Evolutionary conservation across 73 alveolate genomes (phyloP).

Genomic region (Tetrahymena thermophila): DNA sequence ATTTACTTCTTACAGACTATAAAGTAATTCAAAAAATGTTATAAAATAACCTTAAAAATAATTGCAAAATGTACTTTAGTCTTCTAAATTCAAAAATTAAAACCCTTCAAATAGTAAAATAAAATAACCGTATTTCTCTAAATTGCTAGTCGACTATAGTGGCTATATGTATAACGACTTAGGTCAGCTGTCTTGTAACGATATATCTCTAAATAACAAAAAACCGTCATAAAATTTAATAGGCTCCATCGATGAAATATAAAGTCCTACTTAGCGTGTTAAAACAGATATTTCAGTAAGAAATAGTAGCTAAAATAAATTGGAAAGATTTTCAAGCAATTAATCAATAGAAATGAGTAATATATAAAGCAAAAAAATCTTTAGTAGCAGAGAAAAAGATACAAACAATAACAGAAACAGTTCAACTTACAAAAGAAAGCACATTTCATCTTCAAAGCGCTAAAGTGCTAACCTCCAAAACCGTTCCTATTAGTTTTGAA

Average conservation of each 20-base stretch:
- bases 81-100: not conserved
- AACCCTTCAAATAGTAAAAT: not conserved
- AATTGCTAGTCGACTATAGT: not conserved
- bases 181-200: not conserved
- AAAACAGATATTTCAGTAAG: not conserved
- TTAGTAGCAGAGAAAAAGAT: not conserved
- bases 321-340: not conserved
- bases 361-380: not conserved
- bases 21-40: not conserved
- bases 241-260: not conserved
- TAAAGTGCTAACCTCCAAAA: not conserved
- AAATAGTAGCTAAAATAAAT: not conserved
- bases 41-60: not conserved
- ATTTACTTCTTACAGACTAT: not conserved
- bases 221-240: not conserved
- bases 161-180: not conserved
- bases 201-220: not conserved
- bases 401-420: not conserved
- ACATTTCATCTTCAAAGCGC: not conserved
- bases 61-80: not conserved
- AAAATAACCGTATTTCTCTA: not conserved
- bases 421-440: not conserved
- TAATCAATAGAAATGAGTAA: not conserved
- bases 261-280: not conserved
- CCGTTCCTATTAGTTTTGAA: not conserved